Percentiles rank a stretch among this genome's conserved stretches.
phyloP scores from a whole-genome alignment of 2,329 filamentous ascomycete genomes.

The Sporothrix luriei region DNA sequence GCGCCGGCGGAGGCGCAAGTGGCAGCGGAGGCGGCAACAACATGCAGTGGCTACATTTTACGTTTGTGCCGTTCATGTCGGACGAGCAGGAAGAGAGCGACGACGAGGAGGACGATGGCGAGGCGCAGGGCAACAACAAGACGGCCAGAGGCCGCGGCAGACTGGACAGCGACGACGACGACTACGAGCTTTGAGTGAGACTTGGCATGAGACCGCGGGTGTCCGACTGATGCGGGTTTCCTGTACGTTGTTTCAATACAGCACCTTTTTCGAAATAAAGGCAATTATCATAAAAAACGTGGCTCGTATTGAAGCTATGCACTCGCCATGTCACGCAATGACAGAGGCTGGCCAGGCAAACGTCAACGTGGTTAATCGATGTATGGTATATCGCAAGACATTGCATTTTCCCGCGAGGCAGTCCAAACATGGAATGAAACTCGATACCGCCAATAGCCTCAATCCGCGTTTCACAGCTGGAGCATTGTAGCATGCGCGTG shows the following conservation, averaged over 20 bases:
- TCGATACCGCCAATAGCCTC: not conserved
- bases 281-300: not conserved
- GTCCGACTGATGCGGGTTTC: not conserved
- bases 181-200: constrained; percentile 15
- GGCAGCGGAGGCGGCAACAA: constrained; percentile 49
- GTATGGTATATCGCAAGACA: no score
- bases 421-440: constrained; percentile 27
- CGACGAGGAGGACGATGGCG: constrained; percentile 37
- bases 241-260: constrained; percentile 4
- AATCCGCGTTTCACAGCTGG: constrained; percentile 23
- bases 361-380: not conserved
- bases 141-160: not conserved
- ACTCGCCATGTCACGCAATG: not conserved
- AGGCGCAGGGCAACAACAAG: not conserved
- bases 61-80: constrained; percentile 74
- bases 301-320: constrained; percentile 12
- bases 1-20: not conserved
- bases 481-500: not conserved
- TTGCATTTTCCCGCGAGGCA: constrained; percentile 15
- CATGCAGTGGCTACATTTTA: constrained; percentile 78
- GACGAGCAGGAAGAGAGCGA: constrained; percentile 54
- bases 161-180: constrained; percentile 19
- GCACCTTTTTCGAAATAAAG: not conserved
- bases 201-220: not conserved
- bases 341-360: not conserved